Percentiles rank a stretch among this genome's conserved stretches.
Conservation (phyloP, 2,329 filamentous ascomycete species). For the Penicillium sp. region DNA sequence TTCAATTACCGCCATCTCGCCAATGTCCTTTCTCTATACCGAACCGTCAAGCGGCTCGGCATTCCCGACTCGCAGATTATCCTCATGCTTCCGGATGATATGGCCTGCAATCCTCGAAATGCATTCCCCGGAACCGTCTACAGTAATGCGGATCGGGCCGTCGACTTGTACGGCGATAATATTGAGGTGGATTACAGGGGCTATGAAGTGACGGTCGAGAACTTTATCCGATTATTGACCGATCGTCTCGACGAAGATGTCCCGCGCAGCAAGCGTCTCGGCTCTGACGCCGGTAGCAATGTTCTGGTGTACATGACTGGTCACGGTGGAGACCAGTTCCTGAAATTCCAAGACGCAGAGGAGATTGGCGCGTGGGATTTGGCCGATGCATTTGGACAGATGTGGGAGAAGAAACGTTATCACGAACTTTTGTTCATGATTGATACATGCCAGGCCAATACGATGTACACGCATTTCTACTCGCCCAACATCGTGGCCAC, state of each 20-base stretch:
- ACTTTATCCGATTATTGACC: constrained; percentile 93
- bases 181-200: constrained; percentile 98
- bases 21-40: constrained; percentile 96
- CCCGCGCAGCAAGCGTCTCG: constrained; percentile 87
- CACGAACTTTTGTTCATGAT: constrained; percentile 99
- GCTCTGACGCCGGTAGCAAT: constrained; percentile 95
- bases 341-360: constrained; percentile 98
- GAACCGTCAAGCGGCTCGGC: constrained; percentile 94
- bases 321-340: constrained; percentile 94
- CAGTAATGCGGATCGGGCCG: constrained; percentile 93
- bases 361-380: constrained; percentile 96
- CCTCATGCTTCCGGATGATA: constrained; percentile 99
- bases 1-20: constrained; percentile 99
- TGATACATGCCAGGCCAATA: constrained; percentile 98
- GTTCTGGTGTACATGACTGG: constrained; percentile 99
- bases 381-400: constrained; percentile 96
- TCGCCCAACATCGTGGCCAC: constrained; percentile 98
- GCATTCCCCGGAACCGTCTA: constrained; percentile 97
- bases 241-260: constrained; percentile 94
- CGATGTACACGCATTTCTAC: constrained; percentile 98
- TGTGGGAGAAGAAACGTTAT: constrained; percentile 99
- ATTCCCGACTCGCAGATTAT: constrained; percentile 99
- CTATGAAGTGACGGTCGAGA: constrained; percentile 98
- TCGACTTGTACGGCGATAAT: constrained; percentile 97
- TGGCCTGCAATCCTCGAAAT: constrained; percentile 99